These are phyloP conservation scores for Blumeria hordei DNA, from an alignment of 2,329 filamentous ascomycete genomes.

Conservation along the genomic window DNA sequence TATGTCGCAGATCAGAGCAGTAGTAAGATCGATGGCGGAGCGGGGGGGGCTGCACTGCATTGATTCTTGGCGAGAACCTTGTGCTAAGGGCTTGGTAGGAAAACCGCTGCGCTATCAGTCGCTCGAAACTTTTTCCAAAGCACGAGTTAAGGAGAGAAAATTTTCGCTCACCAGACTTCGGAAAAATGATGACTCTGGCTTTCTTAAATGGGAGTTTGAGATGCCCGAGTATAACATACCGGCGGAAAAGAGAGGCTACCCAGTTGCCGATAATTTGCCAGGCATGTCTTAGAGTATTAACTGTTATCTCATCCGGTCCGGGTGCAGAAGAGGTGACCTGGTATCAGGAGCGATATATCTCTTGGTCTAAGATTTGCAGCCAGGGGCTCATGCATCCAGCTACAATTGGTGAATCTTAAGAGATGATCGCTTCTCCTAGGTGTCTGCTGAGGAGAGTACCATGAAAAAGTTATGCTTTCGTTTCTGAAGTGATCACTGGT, in stretches of 20 bases:
- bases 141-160: background rate
- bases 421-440: background rate
- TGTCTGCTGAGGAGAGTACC: background rate
- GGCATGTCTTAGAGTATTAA: background rate
- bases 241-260: background rate
- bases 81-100: background rate
- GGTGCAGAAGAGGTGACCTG: background rate
- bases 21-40: background rate
- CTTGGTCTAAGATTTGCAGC: background rate
- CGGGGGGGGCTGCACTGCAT: background rate
- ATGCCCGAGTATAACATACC: background rate
- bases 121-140: background rate
- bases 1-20: background rate
- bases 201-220: background rate
- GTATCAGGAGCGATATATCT: background rate
- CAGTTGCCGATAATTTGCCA: background rate
- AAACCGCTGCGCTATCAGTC: background rate
- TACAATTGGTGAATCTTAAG: background rate
- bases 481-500: background rate
- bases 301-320: background rate
- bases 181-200: background rate
- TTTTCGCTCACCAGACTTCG: background rate
- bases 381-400: background rate
- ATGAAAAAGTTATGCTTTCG: background rate
- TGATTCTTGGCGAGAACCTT: background rate